These are phyloP conservation scores for Alternaria arbusti DNA, from an alignment of 2,329 filamentous ascomycete genomes.

Conservation along the genomic window DNA sequence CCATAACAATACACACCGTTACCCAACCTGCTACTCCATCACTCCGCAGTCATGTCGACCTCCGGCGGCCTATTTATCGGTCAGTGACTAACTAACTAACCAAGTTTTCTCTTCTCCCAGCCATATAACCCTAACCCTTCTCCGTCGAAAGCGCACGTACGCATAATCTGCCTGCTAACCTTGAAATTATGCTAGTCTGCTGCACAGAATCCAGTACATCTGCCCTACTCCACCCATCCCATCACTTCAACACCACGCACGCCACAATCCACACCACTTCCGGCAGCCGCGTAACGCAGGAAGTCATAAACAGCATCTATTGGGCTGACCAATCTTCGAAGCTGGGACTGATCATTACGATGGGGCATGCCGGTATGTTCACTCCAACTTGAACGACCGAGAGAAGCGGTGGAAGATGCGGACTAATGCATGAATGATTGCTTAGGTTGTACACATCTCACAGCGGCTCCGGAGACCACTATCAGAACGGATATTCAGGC, in stretches of 20 bases:
- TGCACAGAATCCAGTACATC: slow-evolving; percentile 1
- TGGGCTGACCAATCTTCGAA: slow-evolving; percentile 13
- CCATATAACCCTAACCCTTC: too few species aligned
- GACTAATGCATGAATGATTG: too few species aligned
- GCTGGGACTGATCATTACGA: slow-evolving; percentile 28
- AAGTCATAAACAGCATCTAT: slow-evolving; percentile 17
- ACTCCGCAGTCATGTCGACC: background rate
- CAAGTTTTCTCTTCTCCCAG: too few species aligned
- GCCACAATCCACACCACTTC: slow-evolving; percentile 24
- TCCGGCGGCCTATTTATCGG: background rate
- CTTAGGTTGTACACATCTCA: slow-evolving; percentile 12
- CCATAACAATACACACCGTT: too few species aligned
- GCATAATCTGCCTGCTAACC: too few species aligned
- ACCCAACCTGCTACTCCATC: too few species aligned
- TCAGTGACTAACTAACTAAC: background rate
- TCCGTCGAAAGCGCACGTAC: too few species aligned
- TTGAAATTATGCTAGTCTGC: background rate
- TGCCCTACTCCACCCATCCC: slow-evolving; percentile 18
- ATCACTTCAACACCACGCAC: slow-evolving; percentile 26
- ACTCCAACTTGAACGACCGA: too few species aligned
- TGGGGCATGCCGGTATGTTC: slow-evolving; percentile 22
- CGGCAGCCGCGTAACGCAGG: slow-evolving; percentile 16
- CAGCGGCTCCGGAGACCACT: slow-evolving; percentile 16
- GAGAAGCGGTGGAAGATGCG: too few species aligned
- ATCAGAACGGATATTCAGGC: slow-evolving; percentile 19